These are phyloP conservation scores for Fusarium succisae DNA, from an alignment of 2,329 filamentous ascomycete genomes.

Conservation along the genomic window DNA sequence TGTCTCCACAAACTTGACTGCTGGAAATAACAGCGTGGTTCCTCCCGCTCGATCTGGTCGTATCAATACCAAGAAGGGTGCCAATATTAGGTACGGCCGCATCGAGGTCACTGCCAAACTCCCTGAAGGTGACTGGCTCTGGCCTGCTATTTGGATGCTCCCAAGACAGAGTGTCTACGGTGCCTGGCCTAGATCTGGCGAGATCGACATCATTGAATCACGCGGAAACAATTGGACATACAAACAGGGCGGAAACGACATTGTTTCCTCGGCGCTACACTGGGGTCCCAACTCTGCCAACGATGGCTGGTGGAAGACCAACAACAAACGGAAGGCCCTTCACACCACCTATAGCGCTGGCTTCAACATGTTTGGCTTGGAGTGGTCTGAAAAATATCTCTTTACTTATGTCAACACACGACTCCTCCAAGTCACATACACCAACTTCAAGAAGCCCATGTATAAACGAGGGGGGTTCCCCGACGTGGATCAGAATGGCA, in stretches of 20 bases:
- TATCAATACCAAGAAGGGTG: slow-evolving; percentile 77
- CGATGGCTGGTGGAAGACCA: slow-evolving; percentile 86
- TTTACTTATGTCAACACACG: slow-evolving; percentile 88
- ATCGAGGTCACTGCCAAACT: slow-evolving; percentile 82
- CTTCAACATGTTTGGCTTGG: slow-evolving; percentile 82
- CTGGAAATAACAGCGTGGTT: slow-evolving; percentile 76
- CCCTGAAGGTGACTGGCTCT: slow-evolving; percentile 84
- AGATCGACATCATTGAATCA: slow-evolving; percentile 84
- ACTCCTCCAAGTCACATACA: slow-evolving; percentile 82
- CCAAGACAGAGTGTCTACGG: slow-evolving; percentile 78
- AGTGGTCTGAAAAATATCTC: slow-evolving; percentile 89
- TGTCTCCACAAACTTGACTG: slow-evolving; percentile 75
- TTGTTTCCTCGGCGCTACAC: slow-evolving; percentile 81
- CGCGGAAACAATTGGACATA: slow-evolving; percentile 86
- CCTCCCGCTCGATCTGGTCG: slow-evolving; percentile 82
- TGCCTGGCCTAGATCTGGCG: slow-evolving; percentile 79
- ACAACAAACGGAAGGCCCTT: slow-evolving; percentile 77
- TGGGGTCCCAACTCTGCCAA: slow-evolving; percentile 79
- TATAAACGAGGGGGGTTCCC: slow-evolving; percentile 77
- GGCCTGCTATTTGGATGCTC: slow-evolving; percentile 94
- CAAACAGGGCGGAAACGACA: slow-evolving; percentile 80
- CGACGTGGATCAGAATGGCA: slow-evolving; percentile 70
- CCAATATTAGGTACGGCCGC: slow-evolving; percentile 80
- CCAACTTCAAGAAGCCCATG: slow-evolving; percentile 74
- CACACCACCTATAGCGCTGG: slow-evolving; percentile 76